Evolutionary conservation across 208 protist genomes (phyloP).

Genomic region (Angomonas deanei): DNA sequence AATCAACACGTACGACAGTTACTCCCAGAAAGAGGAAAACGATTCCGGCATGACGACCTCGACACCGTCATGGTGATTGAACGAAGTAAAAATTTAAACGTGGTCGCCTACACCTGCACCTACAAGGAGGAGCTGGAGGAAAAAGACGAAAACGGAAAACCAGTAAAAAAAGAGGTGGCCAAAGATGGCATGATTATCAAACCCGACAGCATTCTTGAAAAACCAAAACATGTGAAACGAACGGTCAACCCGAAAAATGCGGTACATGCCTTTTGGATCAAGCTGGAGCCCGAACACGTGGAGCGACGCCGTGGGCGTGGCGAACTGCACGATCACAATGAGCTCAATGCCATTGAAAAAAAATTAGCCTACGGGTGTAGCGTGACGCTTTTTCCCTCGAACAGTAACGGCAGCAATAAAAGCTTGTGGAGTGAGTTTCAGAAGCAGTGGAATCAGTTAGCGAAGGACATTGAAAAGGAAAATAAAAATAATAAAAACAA

Average conservation of each 20-base stretch:
- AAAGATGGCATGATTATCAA: background rate
- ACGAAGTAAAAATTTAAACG: background rate
- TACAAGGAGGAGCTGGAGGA: background rate
- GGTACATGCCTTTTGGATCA: background rate
- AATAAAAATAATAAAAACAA: background rate
- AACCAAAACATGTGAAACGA: background rate
- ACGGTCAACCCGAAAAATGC: background rate
- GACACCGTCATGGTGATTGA: slow-evolving; percentile 1
- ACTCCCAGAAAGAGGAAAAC: background rate
- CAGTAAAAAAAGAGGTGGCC: background rate
- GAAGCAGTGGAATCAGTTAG: background rate
- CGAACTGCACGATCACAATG: background rate
- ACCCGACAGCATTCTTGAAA: background rate
- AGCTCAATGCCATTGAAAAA: background rate
- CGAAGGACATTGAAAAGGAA: background rate
- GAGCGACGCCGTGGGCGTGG: background rate
- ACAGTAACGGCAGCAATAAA: background rate
- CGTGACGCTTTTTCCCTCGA: background rate
- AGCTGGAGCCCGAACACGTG: background rate
- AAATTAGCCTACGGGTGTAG: background rate
- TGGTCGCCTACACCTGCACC: background rate
- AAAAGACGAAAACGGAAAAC: background rate
- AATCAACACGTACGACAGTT: background rate
- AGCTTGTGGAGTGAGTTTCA: background rate
- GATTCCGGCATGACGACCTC: background rate